These are phyloP conservation scores for Clonostachys rhizophaga DNA, from an alignment of 2,329 filamentous ascomycete genomes.

Conservation along the genomic window DNA sequence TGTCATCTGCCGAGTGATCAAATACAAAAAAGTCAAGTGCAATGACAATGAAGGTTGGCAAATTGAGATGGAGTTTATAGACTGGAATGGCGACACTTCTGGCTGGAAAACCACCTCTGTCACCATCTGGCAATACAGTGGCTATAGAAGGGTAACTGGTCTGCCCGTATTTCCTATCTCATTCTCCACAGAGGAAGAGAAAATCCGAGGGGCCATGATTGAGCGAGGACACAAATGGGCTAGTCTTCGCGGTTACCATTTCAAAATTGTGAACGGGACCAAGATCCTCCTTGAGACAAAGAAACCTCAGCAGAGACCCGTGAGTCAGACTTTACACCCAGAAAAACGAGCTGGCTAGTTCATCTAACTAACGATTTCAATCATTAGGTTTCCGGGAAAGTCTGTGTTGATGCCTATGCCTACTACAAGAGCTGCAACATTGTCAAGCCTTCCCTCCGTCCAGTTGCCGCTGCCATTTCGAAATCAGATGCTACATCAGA, in stretches of 20 bases:
- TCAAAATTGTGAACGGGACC: slow-evolving; percentile 16
- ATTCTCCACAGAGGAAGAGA: slow-evolving; percentile 11
- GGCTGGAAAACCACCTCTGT: slow-evolving; percentile 16
- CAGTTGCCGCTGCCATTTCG: not conserved
- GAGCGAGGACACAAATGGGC: slow-evolving; percentile 24
- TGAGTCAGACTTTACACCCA: slow-evolving; percentile 1
- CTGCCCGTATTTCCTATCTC: slow-evolving; percentile 21
- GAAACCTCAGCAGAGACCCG: slow-evolving; percentile 15
- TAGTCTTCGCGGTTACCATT: slow-evolving; percentile 22
- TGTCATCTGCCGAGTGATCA: slow-evolving; percentile 24
- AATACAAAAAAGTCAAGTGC: slow-evolving; percentile 11
- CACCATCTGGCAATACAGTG: slow-evolving; percentile 16
- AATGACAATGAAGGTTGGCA: slow-evolving; percentile 11
- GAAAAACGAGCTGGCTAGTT: not conserved
- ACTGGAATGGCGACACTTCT: slow-evolving; percentile 25
- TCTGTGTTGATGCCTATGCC: slow-evolving; percentile 26
- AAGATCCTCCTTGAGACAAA: slow-evolving; percentile 18
- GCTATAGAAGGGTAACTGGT: slow-evolving; percentile 14
- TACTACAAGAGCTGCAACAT: slow-evolving; percentile 23
- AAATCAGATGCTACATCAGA: not conserved
- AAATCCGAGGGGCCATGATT: slow-evolving; percentile 14
- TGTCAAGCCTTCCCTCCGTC: slow-evolving; percentile 16
- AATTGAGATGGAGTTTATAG: slow-evolving; percentile 23
- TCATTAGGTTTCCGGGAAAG: slow-evolving; percentile 12
- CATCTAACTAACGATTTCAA: no score